A percentile compares a stretch with the other conserved stretches of the same genome.
These are phyloP conservation scores for Blastocystis sp. DNA, from an alignment of 352 stramenopile species.

Conservation along the genomic window DNA sequence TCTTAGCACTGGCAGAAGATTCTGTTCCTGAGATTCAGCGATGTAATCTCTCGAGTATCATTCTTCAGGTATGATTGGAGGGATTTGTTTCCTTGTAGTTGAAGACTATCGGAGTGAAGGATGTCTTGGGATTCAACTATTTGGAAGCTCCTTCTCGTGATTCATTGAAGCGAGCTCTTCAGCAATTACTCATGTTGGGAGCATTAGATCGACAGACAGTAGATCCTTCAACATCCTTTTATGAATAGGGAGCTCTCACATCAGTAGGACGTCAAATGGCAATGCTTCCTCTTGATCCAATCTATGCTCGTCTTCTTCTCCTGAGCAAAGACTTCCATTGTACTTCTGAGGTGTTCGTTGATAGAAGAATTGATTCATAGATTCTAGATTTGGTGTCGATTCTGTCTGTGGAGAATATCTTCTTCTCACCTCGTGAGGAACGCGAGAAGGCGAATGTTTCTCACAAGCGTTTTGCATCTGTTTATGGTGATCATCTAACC, in stretches of 20 bases:
- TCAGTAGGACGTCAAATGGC: constrained; percentile 74
- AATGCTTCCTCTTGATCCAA: constrained; percentile 76
- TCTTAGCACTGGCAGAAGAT: constrained; percentile 59
- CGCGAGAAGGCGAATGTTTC: constrained; percentile 52
- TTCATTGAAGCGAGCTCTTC: constrained; percentile 70
- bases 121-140: constrained; percentile 77
- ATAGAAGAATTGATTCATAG: constrained; percentile 64
- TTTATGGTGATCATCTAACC: constrained; percentile 64
- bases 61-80: constrained; percentile 71
- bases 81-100: constrained; percentile 63
- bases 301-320: constrained; percentile 76
- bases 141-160: constrained; percentile 73
- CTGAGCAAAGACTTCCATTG: constrained; percentile 71
- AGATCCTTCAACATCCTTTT: background rate
- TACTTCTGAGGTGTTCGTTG: background rate
- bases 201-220: constrained; percentile 51
- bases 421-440: constrained; percentile 64
- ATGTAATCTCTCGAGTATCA: constrained; percentile 70
- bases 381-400: constrained; percentile 75
- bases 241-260: constrained; percentile 67
- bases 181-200: constrained; percentile 72
- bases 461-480: constrained; percentile 62
- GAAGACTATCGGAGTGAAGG: constrained; percentile 70
- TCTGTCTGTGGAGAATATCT: constrained; percentile 76
- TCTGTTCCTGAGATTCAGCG: constrained; percentile 72